A percentile compares a stretch with the other conserved stretches of the same genome.
Conservation (phyloP, 495 filamentous ascomycete species). For the Annulohypoxylon maeteangense region DNA sequence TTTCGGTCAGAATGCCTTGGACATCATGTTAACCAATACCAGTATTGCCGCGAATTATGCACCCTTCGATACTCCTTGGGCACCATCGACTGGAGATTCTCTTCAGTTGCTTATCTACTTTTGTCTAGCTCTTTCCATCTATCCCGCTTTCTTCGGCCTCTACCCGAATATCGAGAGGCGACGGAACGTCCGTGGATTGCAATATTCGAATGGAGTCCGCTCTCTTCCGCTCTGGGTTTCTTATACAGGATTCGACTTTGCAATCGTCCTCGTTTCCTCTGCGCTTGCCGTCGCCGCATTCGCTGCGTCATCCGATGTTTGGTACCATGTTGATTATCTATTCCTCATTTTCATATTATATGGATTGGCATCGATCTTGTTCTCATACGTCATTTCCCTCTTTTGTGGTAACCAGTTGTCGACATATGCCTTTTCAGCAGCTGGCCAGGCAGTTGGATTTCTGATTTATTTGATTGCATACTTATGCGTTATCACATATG, state of each 20-base stretch:
- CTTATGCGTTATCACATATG: constrained; percentile 73
- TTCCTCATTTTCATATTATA: constrained; percentile 78
- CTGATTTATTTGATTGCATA: constrained; percentile 82
- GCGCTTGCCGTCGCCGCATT: constrained; percentile 70
- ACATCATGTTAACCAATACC: constrained; percentile 71
- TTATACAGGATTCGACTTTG: constrained; percentile 81
- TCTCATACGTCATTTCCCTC: constrained; percentile 76
- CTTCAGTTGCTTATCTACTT: constrained; percentile 84
- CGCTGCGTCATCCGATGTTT: constrained; percentile 66
- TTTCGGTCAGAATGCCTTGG: constrained; percentile 76
- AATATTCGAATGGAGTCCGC: constrained; percentile 87
- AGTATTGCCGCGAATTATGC: constrained; percentile 74
- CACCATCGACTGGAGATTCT: constrained; percentile 71
- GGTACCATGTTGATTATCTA: constrained; percentile 74
- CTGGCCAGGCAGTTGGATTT: constrained; percentile 76
- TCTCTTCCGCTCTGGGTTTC: constrained; percentile 79
- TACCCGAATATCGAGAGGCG: constrained; percentile 85
- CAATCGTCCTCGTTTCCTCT: constrained; percentile 69
- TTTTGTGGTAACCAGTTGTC: constrained; percentile 74
- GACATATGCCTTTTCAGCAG: constrained; percentile 79
- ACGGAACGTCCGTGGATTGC: constrained; percentile 78
- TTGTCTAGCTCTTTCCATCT: constrained; percentile 76
- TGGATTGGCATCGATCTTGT: constrained; percentile 70
- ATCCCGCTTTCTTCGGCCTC: constrained; percentile 84
- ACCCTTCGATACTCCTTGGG: constrained; percentile 75